These are phyloP conservation scores for Biscutella laevigata DNA, from an alignment of 441 rosid species.

Conservation along the genomic window DNA sequence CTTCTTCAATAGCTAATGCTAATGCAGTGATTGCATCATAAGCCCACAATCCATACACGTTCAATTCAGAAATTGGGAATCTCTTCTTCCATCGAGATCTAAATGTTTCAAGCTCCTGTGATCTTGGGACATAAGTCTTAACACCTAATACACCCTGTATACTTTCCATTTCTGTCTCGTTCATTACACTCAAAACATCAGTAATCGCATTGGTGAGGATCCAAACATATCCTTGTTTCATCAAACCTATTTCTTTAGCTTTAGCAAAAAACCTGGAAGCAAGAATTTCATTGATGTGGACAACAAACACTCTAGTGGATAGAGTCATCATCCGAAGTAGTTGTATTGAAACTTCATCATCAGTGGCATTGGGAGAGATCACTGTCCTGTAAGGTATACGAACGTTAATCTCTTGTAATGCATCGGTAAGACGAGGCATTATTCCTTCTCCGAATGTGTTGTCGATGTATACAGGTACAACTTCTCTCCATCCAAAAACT, in stretches of 20 bases:
- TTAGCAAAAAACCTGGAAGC: slow-evolving; percentile 35
- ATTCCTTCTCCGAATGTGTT: slow-evolving; percentile 35
- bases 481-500: slow-evolving; percentile 50
- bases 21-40: slow-evolving; percentile 18
- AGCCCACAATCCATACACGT: slow-evolving; percentile 4
- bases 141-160: slow-evolving; percentile 50
- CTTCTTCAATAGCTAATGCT: slow-evolving; percentile 37
- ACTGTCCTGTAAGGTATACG: slow-evolving; percentile 33
- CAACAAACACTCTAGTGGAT: slow-evolving; percentile 48
- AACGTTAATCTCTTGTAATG: slow-evolving; percentile 30
- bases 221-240: slow-evolving; percentile 50
- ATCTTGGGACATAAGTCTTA: slow-evolving; percentile 24
- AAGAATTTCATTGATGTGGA: slow-evolving; percentile 34
- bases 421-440: slow-evolving; percentile 35
- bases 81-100: background rate
- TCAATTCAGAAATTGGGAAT: background rate
- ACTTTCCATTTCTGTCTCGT: slow-evolving; percentile 5
- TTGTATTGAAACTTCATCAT: slow-evolving; percentile 32
- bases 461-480: slow-evolving; percentile 33
- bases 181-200: slow-evolving; percentile 1
- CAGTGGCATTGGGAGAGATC: slow-evolving; percentile 30
- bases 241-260: slow-evolving; percentile 42
- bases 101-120: slow-evolving; percentile 23
- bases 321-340: slow-evolving; percentile 35
- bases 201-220: slow-evolving; percentile 39